A percentile compares a stretch with the other conserved stretches of the same genome.
phyloP scores from a whole-genome alignment of 768 basidiomycete species.

The Boletales sp. region DNA sequence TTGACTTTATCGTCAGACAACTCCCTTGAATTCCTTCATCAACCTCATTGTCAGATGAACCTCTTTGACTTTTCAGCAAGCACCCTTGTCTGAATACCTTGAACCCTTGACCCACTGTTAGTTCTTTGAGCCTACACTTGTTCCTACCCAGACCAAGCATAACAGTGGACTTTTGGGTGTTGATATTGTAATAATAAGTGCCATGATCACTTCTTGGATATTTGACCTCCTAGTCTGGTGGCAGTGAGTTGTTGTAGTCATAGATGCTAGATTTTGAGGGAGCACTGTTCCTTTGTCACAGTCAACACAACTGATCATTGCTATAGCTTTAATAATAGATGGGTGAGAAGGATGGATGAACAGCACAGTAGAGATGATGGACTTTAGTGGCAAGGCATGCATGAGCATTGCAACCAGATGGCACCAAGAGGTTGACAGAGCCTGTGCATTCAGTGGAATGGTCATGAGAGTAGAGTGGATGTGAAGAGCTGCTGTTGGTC shows the following conservation, averaged over 20 bases:
- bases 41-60: no score
- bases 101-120: no score
- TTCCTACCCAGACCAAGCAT: no score
- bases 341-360: slow-evolving; percentile 55
- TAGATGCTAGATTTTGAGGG: slow-evolving; percentile 18
- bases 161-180: no score
- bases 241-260: slow-evolving; percentile 38
- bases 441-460: slow-evolving; percentile 11
- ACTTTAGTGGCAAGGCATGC: slow-evolving; percentile 73
- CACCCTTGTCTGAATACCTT: no score
- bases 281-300: slow-evolving; percentile 41
- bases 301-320: slow-evolving; percentile 48
- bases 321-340: no score
- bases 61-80: no score
- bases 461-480: slow-evolving; percentile 5
- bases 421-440: slow-evolving; percentile 14
- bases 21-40: no score
- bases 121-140: no score
- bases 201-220: no score
- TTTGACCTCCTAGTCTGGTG: slow-evolving; percentile 63
- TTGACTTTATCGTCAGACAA: no score
- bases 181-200: no score
- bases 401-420: slow-evolving; percentile 38
- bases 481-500: slow-evolving; percentile 1
- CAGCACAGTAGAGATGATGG: slow-evolving; percentile 47